phyloP scores from a whole-genome alignment of 139 green algal species.

The Haematococcus sp. region DNA sequence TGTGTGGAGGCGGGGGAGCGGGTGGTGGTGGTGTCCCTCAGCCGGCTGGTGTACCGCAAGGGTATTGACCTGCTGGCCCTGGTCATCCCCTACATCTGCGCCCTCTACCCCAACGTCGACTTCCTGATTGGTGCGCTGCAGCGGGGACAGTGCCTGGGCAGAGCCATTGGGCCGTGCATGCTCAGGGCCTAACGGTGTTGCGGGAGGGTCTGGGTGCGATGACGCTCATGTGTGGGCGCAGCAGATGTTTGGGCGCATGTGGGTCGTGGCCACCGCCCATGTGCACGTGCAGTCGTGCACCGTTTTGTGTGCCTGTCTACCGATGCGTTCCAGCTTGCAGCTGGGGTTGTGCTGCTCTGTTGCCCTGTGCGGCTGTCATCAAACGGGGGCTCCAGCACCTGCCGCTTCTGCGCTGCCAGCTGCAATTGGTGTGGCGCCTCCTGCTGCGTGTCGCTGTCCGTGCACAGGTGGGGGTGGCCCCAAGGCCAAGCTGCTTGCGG shows the following conservation, averaged over 20 bases:
- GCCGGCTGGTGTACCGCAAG: constrained; percentile 93
- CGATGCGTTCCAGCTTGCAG: too few relatives aligned
- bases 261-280: too few relatives aligned
- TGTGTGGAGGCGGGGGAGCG: neutral
- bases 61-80: constrained; percentile 89
- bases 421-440: neutral
- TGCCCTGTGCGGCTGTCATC: too few relatives aligned
- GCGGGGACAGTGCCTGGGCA: neutral
- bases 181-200: too few relatives aligned
- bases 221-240: neutral
- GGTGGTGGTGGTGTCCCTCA: constrained; percentile 75
- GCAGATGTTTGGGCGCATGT: too few relatives aligned
- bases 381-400: too few relatives aligned
- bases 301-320: too few relatives aligned
- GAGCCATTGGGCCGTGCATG: too few relatives aligned
- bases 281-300: too few relatives aligned
- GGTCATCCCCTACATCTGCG: constrained; percentile 79
- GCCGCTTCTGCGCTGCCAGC: too few relatives aligned
- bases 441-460: constrained; percentile 9
- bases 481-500: constrained; percentile 77
- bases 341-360: too few relatives aligned
- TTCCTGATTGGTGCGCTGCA: constrained; percentile 74
- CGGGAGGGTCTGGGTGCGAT: too few relatives aligned
- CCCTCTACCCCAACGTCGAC: constrained; percentile 60
- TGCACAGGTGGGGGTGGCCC: constrained; percentile 83